These are phyloP conservation scores for Paxillus rubicundulus DNA, from an alignment of 768 basidiomycete species.

Conservation along the genomic window DNA sequence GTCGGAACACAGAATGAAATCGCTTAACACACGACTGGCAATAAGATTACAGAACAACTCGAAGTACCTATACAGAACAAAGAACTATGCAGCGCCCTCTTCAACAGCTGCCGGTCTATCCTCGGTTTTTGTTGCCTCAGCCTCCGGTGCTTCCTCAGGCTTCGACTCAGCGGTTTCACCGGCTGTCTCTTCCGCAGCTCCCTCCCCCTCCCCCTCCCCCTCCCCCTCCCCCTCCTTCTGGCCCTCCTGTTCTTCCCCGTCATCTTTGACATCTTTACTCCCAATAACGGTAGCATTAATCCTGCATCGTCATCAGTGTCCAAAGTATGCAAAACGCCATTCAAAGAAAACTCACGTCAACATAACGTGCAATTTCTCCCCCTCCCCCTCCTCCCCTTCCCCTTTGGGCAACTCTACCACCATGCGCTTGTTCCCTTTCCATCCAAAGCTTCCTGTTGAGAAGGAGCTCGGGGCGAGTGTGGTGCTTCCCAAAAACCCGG, in stretches of 20 bases:
- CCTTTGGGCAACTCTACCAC: slow-evolving; percentile 58
- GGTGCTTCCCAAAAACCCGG: slow-evolving; percentile 58
- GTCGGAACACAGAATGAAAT: no score
- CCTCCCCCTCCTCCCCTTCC: slow-evolving; percentile 50
- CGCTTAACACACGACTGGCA: slow-evolving; percentile 1
- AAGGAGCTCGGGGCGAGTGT: slow-evolving; percentile 61
- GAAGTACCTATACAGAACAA: not conserved
- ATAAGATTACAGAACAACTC: slow-evolving; percentile 5
- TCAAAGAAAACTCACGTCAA: slow-evolving; percentile 54
- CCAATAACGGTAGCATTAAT: slow-evolving; percentile 76
- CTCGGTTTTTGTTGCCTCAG: slow-evolving; percentile 23
- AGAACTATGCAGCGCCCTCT: slow-evolving; percentile 14
- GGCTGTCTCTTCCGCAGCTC: slow-evolving; percentile 26
- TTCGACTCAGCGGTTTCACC: slow-evolving; percentile 25
- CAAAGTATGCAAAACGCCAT: not conserved
- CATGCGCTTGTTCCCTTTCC: slow-evolving; percentile 75
- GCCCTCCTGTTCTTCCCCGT: slow-evolving; percentile 33
- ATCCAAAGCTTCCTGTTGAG: slow-evolving; percentile 76
- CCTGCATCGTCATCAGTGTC: slow-evolving; percentile 33
- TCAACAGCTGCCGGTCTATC: slow-evolving; percentile 18
- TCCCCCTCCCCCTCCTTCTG: slow-evolving; percentile 31
- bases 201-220: slow-evolving; percentile 28
- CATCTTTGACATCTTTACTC: slow-evolving; percentile 54
- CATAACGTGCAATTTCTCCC: slow-evolving; percentile 70
- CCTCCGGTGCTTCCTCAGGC: slow-evolving; percentile 21